Evolutionary conservation across 148 eudicot genomes (phyloP), one percentile per base, ranked within the genome.

Genomic region (Silene conica): DNA sequence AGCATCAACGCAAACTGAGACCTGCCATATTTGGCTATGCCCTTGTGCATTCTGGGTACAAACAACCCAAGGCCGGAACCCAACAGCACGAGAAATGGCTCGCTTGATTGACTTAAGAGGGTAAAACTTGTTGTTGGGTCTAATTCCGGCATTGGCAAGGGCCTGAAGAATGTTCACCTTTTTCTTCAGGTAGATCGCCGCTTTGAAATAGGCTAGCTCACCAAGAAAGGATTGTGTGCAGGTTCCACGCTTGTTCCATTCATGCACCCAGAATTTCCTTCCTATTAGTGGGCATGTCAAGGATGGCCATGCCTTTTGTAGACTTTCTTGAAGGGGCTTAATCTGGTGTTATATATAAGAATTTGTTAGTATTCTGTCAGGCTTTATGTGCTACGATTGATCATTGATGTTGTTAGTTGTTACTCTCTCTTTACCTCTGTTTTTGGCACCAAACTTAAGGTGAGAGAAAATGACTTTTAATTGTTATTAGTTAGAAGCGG

Each of bases 211-310:
- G 3, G 57, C 81, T 3, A 82, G 77, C 65, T 82, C 83, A n/a
- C 87, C 72, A 0, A 88, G 81, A 22, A 76, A 67, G 0, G 89
- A 80, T 45, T 80, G 81, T 1, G 89, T 82, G 73, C 91, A 88
- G 0, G 91, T 82, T 0, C 91, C 91, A 43, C 85, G 89, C 45
- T 87, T 87, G 68, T 74, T 70, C 91, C 91, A 87, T 34, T 85
- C 88, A 26, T 85, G 89, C 0, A 78, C 78, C 91, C 91, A 87
- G 43, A 87, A 87, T 41, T 72, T 79, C 9, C 70, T 50, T 6
- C 83, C 86, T 2, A 72, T 73, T 57, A 79, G 79, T 12, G 89
- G 89, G 74, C 91, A 88, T 21, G 86, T 75, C 41, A 84, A 70
- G 0, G 87, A 14, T 14, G 91, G 89, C 91, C 91, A 88, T 15